Evolutionary conservation across 2,329 filamentous ascomycete genomes (phyloP).

Genomic region (Colletotrichum musicola): DNA sequence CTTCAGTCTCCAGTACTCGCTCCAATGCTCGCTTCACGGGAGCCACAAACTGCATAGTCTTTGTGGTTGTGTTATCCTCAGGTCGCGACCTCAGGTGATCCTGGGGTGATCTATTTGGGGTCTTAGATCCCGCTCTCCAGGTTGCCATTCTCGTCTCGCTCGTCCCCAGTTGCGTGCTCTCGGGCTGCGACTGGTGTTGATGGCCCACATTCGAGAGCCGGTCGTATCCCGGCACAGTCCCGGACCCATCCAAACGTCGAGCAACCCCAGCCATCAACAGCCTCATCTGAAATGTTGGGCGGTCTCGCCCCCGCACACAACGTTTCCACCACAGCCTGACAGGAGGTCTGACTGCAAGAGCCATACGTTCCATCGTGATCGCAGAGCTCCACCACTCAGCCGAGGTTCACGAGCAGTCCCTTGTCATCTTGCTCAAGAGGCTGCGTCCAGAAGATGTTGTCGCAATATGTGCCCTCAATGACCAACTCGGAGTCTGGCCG

Average conservation of each 20-base stretch:
- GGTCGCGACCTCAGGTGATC: not conserved
- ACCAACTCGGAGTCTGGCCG: not conserved
- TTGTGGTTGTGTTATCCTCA: slow-evolving; percentile 3
- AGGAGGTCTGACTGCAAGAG: not conserved
- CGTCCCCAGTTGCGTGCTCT: no score
- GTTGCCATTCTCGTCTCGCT: not conserved
- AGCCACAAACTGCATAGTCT: slow-evolving; percentile 6
- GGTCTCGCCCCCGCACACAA: slow-evolving; percentile 10
- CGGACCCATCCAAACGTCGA: slow-evolving; percentile 14
- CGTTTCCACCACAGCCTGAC: slow-evolving; percentile 8
- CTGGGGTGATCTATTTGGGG: not conserved
- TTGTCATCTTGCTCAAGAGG: not conserved
- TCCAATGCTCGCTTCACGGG: not conserved
- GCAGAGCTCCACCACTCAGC: slow-evolving; percentile 19
- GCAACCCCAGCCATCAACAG: not conserved
- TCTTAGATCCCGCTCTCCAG: not conserved
- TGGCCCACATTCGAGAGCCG: not conserved
- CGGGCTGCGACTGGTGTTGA: no score
- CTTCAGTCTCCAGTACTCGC: not conserved
- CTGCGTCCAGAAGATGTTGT: not conserved
- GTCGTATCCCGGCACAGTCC: slow-evolving; percentile 16
- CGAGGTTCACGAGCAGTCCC: slow-evolving; percentile 5
- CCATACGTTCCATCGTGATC: not conserved
- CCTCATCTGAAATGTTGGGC: not conserved
- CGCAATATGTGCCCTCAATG: slow-evolving; percentile 3